Base-by-base conservation (phyloP, 2,329 filamentous ascomycete species). In the Diplodia scrobiculata region DNA sequence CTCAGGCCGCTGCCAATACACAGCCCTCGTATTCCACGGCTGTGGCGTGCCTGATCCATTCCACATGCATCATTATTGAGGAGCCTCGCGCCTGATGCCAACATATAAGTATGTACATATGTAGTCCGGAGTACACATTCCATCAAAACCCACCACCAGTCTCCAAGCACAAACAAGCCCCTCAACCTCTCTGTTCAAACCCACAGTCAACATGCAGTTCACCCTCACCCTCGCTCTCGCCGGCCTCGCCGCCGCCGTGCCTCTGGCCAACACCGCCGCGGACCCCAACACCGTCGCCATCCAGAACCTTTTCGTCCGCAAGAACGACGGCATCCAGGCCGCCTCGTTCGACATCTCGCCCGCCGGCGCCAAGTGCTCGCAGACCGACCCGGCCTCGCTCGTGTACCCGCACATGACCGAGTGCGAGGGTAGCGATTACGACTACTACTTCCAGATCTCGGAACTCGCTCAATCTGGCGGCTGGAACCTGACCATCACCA, bases 381-480 rank as follows among this genome's bases (percentile, higher is more conserved):
- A 29, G n/a, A 19, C 36, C 6, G 50, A 52, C 55, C 7, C 55
- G 9, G n/a, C 48, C 36, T 19, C 62, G 13, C 32, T 52, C n/a
- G 25, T 54, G 25, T 50, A 50, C 48, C 55, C 55, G 11, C 55
- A 38, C 55, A 59, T 59, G 7, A 55, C 7, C 53, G 14, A 29
- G 19, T 66, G 64, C 63, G 19, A 45, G 27, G 38, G 21, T 32
- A 25, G 38, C 38, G 25, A 14, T 9, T 47, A 21, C 19, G n/a
- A 59, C 53, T 66, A 66, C 64, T 36, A 52, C 29, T 66, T 66
- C 64, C 45, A 38, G 25, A 41, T 66, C 53, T 36, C 45, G 38
- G 38, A 59, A 5, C 19, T 5, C 17, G 51, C 48, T 36, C n/a
- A 55, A 13, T 25, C 45, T 19, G 29, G 25, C 11, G 54, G 50